Conservation (phyloP, 495 filamentous ascomycete species). For the Glutinoglossum americanum region DNA sequence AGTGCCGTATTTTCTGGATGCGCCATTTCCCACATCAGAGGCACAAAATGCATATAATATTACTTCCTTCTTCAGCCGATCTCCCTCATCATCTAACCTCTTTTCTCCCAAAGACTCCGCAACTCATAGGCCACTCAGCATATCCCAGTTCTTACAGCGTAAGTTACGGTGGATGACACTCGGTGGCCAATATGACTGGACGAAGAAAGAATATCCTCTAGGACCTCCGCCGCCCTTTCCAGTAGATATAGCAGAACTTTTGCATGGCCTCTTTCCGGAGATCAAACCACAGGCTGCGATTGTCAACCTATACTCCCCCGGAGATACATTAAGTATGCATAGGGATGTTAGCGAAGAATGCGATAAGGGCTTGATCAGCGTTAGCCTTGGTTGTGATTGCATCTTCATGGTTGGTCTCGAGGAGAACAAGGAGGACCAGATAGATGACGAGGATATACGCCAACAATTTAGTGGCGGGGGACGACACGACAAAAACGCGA, state of each 20-base stretch:
- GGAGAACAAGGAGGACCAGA: conserved; percentile 9
- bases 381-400: conserved; percentile 75
- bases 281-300: conserved; percentile 72
- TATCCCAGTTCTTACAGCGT: conserved; percentile 42
- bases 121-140: conserved; percentile 45
- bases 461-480: neutral
- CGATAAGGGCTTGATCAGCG: conserved; percentile 50
- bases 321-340: conserved; percentile 73
- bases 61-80: conserved; percentile 29
- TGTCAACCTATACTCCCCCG: conserved; percentile 71
- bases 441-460: conserved; percentile 11
- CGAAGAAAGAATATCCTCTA: conserved; percentile 52
- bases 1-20: conserved; percentile 35
- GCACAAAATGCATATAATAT: neutral
- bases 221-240: conserved; percentile 52
- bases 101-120: conserved; percentile 40
- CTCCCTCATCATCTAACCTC: conserved; percentile 12
- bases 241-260: conserved; percentile 38
- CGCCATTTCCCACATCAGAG: neutral
- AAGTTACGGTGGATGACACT: conserved; percentile 85
- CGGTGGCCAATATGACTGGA: conserved; percentile 92
- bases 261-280: conserved; percentile 44
- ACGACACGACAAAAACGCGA: neutral
- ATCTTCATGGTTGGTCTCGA: conserved; percentile 49
- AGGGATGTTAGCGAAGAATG: conserved; percentile 74